Conservation (phyloP, 1,284 basidiomycete species). For the Hypsizygus ulmarius region DNA sequence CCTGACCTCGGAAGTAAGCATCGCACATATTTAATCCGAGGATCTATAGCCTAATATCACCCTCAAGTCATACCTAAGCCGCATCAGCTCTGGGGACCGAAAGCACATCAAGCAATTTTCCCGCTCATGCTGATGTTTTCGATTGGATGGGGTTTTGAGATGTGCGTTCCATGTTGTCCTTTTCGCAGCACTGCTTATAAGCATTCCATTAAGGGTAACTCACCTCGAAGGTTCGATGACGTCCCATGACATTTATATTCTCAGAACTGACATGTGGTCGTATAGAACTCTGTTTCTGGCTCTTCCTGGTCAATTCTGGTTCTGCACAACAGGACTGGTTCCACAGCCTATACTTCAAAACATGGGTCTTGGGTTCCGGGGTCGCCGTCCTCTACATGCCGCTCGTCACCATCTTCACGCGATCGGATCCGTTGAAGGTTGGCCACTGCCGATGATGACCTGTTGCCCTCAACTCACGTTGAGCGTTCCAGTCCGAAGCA, state of each 20-base stretch:
- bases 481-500: conserved; percentile 54
- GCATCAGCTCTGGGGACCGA: conserved; percentile 51
- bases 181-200: neutral
- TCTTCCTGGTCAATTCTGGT: conserved; percentile 68
- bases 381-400: conserved; percentile 68
- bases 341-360: conserved; percentile 65
- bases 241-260: conserved; percentile 2
- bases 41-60: neutral
- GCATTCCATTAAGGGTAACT: conserved; percentile 51
- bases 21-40: neutral
- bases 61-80: conserved; percentile 63
- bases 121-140: conserved; percentile 64
- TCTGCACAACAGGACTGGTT: conserved; percentile 71
- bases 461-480: neutral
- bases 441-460: conserved; percentile 15
- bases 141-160: conserved; percentile 66
- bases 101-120: conserved; percentile 47
- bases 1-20: conserved; percentile 51
- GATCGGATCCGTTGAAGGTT: conserved; percentile 56
- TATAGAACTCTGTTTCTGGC: conserved; percentile 77
- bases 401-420: conserved; percentile 59
- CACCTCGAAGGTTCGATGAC: conserved; percentile 64
- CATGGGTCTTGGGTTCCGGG: conserved; percentile 62
- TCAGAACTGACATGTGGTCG: conserved; percentile 11
- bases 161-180: conserved; percentile 44